phyloP scores from a whole-genome alignment of 1,284 basidiomycete species.

The Cutaneotrichosporon curvatum region DNA sequence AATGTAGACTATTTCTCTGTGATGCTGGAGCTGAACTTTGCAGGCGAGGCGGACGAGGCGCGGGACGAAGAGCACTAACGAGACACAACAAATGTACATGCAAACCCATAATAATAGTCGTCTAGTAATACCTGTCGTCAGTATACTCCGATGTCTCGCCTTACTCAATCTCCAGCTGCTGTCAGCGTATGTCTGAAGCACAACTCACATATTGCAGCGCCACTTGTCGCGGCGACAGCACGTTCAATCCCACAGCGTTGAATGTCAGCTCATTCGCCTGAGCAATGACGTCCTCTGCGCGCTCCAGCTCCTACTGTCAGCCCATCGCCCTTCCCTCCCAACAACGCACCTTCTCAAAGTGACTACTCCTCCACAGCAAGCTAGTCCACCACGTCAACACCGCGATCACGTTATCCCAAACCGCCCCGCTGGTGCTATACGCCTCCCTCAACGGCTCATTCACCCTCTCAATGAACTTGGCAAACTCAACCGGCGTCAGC shows the following conservation, averaged over 20 bases:
- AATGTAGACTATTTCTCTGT: no score
- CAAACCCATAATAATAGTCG: no score
- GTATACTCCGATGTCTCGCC: background rate
- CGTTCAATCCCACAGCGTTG: conserved; percentile 48
- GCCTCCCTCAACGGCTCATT: conserved; percentile 45
- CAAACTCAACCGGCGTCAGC: conserved; percentile 36
- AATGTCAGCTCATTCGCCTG: conserved; percentile 44
- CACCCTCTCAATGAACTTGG: conserved; percentile 41
- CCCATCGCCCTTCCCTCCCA: background rate
- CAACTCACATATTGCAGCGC: conserved; percentile 50
- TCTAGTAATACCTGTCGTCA: background rate
- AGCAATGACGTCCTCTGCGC: conserved; percentile 37
- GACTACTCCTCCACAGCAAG: conserved; percentile 40
- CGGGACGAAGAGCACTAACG: no score
- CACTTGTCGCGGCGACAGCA: conserved; percentile 47
- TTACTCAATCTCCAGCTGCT: conserved; percentile 7
- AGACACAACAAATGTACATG: no score
- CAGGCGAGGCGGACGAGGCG: no score
- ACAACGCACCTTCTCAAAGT: conserved; percentile 46
- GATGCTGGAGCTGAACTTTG: no score
- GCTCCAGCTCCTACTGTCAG: conserved; percentile 40
- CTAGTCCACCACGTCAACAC: conserved; percentile 47
- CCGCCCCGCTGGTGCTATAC: conserved; percentile 41
- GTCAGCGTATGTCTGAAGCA: background rate
- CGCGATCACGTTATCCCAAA: conserved; percentile 47